Base-by-base conservation (phyloP, 2,329 filamentous ascomycete genomes). In the Stemphylium vesicarium region DNA sequence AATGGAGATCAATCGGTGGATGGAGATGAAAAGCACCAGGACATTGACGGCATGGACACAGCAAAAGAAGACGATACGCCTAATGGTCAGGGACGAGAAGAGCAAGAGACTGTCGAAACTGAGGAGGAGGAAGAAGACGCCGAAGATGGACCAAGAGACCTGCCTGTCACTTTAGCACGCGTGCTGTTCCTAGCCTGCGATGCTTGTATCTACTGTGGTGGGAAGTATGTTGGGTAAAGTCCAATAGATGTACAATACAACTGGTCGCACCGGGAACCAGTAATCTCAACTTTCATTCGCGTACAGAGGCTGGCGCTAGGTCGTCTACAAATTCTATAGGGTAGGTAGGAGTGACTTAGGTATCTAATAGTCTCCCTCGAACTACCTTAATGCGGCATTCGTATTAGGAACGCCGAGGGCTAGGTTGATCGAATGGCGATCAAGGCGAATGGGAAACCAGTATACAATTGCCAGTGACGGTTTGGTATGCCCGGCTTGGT, bases 201-300 rank as follows among this genome's bases (percentile, higher is more conserved):
- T 64, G 69, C 64, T 31, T 76, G 74, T 46, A 64, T 75, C 15
- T 75, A 74, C 52, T 76, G 74, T 48, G 73, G 74, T 1, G 72
- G 73, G 2, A 75, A 74, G 32, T 76, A 68, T 41, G 53, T 68
- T 3, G 71, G 67, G 24, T 72, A 32, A 65, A n/a, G 8, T 29
- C 9, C 10, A 29, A 29, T 29, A 7, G 12, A 31, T 39, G 18
- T 39, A 20, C 20, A 20, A 20, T 4, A 20, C 20, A 20, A 20
- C 20, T 20, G 4, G 3, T 20, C 20, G 4, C 20, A 3, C 20
- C 20, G 20, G 3, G 20, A 20, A 20, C 20, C 20, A 20, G 4
- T 20, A 20, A 20, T 4, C 20, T 20, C 20, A 20, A 20, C 20
- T 20, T 20, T 4, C 4, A 20, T 20, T 4, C 20, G 20, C 20